Percentiles rank a stretch among this genome's conserved stretches.
phyloP scores from a whole-genome alignment of 1,139 yeast genomes.

The Yamadazyma jaroonii region DNA sequence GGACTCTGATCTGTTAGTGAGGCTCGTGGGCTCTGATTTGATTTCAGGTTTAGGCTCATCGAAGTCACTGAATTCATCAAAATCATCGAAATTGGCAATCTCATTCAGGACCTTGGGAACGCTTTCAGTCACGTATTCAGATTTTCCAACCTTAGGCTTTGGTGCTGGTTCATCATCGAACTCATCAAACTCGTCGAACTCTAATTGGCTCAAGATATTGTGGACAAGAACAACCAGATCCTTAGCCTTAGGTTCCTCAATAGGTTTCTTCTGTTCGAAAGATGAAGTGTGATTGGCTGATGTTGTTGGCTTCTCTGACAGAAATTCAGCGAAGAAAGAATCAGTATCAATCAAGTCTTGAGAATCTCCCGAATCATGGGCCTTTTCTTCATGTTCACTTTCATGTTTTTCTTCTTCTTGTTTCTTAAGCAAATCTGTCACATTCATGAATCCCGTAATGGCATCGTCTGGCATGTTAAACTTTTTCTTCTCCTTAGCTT shows the following conservation, averaged over 20 bases:
- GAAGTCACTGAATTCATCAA: background rate
- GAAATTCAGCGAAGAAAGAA: conserved; percentile 1
- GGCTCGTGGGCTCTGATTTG: background rate
- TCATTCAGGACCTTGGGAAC: no score
- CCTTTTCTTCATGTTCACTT: background rate
- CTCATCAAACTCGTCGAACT: conserved; percentile 5
- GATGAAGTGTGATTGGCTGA: background rate
- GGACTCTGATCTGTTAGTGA: no score
- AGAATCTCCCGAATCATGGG: background rate
- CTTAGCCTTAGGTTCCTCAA: background rate
- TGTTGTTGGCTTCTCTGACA: background rate
- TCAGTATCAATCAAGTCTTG: conserved; percentile 8
- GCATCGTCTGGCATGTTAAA: conserved; percentile 84
- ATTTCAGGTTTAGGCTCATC: conserved; percentile 2
- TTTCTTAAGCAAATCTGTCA: conserved; percentile 42
- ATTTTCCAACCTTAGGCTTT: no score
- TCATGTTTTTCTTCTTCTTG: background rate
- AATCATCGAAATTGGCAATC: background rate
- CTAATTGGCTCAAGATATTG: background rate
- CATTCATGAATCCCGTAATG: conserved; percentile 63
- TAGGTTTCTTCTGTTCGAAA: background rate
- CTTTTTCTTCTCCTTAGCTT: conserved; percentile 11
- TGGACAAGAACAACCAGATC: no score
- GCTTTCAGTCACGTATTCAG: no score
- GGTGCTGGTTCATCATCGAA: background rate